Percentiles rank a stretch among this genome's conserved stretches.
Evolutionary conservation across 129 eudicot species (phyloP).

Genomic region (Flaveria brownii): DNA sequence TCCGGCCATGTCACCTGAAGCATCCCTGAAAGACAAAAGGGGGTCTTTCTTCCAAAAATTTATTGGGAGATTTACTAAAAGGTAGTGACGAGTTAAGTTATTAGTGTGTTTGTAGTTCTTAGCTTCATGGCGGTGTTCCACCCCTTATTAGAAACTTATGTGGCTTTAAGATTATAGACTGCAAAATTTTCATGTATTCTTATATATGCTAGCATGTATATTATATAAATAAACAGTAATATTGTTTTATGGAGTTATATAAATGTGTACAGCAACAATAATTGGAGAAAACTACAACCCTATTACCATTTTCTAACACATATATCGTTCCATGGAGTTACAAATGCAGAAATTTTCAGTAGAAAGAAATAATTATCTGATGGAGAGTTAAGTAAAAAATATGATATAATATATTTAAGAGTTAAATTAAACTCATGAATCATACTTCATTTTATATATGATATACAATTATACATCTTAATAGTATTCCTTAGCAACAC

Average conservation of each 20-base stretch:
- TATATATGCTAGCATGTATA: conserved; percentile 18
- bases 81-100: conserved; percentile 22
- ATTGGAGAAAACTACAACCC: not conserved
- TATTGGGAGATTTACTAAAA: conserved; percentile 20
- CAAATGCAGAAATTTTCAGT: no score
- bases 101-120: conserved; percentile 25
- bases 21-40: conserved; percentile 22
- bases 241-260: no score
- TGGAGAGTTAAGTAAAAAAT: no score
- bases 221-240: not conserved
- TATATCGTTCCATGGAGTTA: not conserved
- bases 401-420: no score
- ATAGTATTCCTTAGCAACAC: no score
- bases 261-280: not conserved
- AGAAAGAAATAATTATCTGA: no score
- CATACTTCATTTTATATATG: no score
- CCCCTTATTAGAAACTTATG: conserved; percentile 23
- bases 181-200: not conserved
- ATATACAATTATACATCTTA: no score
- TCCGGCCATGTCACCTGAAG: conserved; percentile 24
- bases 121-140: conserved; percentile 18
- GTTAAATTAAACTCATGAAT: no score
- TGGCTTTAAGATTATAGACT: conserved; percentile 17
- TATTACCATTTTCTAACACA: not conserved
- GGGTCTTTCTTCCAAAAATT: conserved; percentile 1